Evolutionary conservation across 2,329 filamentous ascomycete genomes (phyloP).

Genomic region (Cryphonectria radicalis): DNA sequence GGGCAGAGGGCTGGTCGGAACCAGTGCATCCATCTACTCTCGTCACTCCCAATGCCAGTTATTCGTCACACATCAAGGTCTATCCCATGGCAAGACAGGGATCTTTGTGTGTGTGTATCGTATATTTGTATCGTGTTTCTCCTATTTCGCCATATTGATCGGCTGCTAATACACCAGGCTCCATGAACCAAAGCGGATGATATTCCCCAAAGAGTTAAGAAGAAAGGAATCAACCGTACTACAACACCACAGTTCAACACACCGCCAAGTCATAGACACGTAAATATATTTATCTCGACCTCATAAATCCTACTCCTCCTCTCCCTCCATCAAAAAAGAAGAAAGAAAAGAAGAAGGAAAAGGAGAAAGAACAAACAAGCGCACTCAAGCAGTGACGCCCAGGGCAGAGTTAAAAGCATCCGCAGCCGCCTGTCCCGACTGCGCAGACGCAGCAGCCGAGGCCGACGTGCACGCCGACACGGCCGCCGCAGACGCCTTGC

Average conservation of each 20-base stretch:
- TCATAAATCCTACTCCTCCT: background rate
- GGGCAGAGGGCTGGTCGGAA: too few relatives aligned
- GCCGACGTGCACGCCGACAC: conserved; percentile 41
- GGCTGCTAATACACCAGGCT: background rate
- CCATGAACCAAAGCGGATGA: background rate
- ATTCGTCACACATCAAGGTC: background rate
- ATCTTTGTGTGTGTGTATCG: background rate
- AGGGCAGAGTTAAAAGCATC: conserved; percentile 46
- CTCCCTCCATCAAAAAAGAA: background rate
- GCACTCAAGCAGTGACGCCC: conserved; percentile 36
- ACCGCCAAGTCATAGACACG: background rate
- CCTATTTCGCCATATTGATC: background rate
- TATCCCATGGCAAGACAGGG: background rate
- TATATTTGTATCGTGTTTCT: background rate
- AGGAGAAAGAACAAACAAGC: background rate
- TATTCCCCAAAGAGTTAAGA: background rate
- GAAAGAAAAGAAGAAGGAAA: background rate
- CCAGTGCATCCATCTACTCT: background rate
- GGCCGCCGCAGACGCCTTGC: conserved; percentile 39
- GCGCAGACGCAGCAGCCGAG: conserved; percentile 38
- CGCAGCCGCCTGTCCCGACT: conserved; percentile 42
- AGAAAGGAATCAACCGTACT: background rate
- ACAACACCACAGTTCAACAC: background rate
- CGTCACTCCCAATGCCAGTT: background rate
- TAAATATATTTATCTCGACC: background rate